Evolutionary conservation across 805 yeast genomes (phyloP).

Genomic region (Blastobotrys robertii): DNA sequence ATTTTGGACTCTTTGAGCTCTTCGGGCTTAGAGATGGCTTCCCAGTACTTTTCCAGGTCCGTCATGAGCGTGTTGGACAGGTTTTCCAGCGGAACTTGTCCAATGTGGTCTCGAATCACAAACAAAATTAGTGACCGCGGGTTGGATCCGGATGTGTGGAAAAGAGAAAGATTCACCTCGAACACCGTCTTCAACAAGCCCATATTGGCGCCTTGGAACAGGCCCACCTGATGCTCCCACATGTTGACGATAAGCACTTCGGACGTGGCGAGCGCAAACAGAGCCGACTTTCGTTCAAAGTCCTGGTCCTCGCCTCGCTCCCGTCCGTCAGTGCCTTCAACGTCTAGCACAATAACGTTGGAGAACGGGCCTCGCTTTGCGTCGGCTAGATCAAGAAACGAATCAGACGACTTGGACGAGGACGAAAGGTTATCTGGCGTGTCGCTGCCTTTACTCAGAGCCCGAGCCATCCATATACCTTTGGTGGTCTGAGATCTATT

Average conservation of each 20-base stretch:
- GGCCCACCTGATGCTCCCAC: slow-evolving; percentile 96
- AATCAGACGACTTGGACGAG: slow-evolving; percentile 1
- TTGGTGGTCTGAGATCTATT: slow-evolving; percentile 85
- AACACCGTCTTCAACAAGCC: slow-evolving; percentile 90
- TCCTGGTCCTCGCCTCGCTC: slow-evolving; percentile 98
- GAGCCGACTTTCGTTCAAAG: slow-evolving; percentile 91
- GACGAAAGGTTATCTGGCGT: neutral
- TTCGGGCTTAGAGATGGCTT: slow-evolving; percentile 57
- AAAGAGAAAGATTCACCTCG: slow-evolving; percentile 84
- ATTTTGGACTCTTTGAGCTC: slow-evolving; percentile 44
- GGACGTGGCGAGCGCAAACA: slow-evolving; percentile 86
- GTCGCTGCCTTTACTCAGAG: slow-evolving; percentile 18
- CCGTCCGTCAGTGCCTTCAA: slow-evolving; percentile 98
- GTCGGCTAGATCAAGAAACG: slow-evolving; percentile 1
- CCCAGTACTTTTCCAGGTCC: slow-evolving; percentile 77
- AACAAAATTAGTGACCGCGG: slow-evolving; percentile 45
- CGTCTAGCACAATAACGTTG: slow-evolving; percentile 76
- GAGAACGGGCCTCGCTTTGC: slow-evolving; percentile 3
- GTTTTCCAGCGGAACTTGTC: slow-evolving; percentile 70
- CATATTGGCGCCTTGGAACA: slow-evolving; percentile 97
- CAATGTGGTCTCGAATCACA: slow-evolving; percentile 88
- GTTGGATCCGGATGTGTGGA: slow-evolving; percentile 47
- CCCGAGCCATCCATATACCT: slow-evolving; percentile 69
- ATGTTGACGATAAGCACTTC: slow-evolving; percentile 85
- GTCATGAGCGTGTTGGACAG: slow-evolving; percentile 56